Base-by-base conservation (phyloP, 257 asterid genomes). In the Eustoma russellianum region DNA sequence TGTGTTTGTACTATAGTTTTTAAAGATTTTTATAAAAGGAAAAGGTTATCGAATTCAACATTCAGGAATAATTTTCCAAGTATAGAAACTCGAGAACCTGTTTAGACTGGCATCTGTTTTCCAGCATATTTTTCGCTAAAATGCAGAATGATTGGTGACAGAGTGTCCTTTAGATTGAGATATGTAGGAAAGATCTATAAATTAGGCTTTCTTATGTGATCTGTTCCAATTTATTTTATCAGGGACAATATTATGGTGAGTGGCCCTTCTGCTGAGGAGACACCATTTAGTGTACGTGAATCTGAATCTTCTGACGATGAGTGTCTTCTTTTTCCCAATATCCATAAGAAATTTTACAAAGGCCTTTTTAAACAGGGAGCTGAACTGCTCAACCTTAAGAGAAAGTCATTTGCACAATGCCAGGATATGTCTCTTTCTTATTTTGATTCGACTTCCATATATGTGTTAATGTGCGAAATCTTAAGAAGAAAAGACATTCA, bases 201-300 rank as follows among this genome's bases (percentile, higher is more conserved):
- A 8, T 38, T 38, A 38, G 12, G 43, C 12, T 7, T 38, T 65
- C 69, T 64, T 52, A 67, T 66, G 74, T 78, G 79, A 82, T 68
- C 63, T 56, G 7, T 66, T 65, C 69, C 74, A 67, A 52, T 74
- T 69, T 75, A 59, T 69, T 78, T 61, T 75, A 76, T 61, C 88
- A 90, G 97, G 93, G 85, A 80, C 59, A 83, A 83, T 78, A 67
- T 86, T 65, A 68, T 70, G 34, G 50, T 81, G 38, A 83, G 63
- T 44, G 83, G 69, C 44, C 61, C 76, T 66, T 64, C 35, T 17
- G 61, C 74, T 33, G 64, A 55, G 48, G 63, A 65, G 54, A 61
- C 38, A 50, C 60, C 57, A 24, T 58, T 49, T 14, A 72, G 68
- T 65, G 44, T 53, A 55, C 60, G 71, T 70, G 74, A 67, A 59